Base-by-base conservation (phyloP, 2,329 filamentous ascomycete genomes). In the Cercospora sesami region DNA sequence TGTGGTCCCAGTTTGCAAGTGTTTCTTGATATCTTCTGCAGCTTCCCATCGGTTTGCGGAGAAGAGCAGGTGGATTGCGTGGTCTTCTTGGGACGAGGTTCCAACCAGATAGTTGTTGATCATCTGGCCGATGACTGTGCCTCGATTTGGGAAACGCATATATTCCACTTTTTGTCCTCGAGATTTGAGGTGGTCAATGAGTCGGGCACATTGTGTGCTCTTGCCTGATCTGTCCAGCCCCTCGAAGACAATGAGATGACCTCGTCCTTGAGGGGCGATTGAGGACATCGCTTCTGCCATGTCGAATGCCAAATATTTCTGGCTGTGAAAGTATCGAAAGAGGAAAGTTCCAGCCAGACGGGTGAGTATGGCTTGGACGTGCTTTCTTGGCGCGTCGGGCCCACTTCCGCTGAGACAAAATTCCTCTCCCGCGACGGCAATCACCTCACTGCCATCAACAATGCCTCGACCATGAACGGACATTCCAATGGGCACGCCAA, bases 181-280 rank as follows among this genome's bases (percentile, higher is more conserved):
- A 5, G 79, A 42, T 64, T 83, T 78, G 3, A 92, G 81, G 42
- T 79, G 81, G 30, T 85, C 79, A 42, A 84, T 85, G 48, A 97
- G 83, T 57, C 88, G 81, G 75, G 89, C 86, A 73, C 92, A 94
- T 85, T 97, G 94, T 36, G 93, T 96, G 23, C 93, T 94, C 85
- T 97, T 97, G 65, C 94, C 94, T 53, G 93, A 93, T 71, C 93
- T 88, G 76, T 97, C 94, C 69, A 97, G 84, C 2, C 94, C 94
- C 82, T 97, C 94, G 65, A 97, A 87, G 4, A 94, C 91, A 63
- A 97, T 87, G 33, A 97, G 86, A 12, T 89, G 88, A 58, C 93
- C 93, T 39, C 78, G 70, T 55, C 31, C 7, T n/a, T 63, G 60
- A n/a, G 45, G 30, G 0, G 31, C 8, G 30, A 2, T n/a, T 5